Evolutionary conservation across 1,139 yeast genomes (phyloP).

Genomic region (Lodderomyces jiufengensis): DNA sequence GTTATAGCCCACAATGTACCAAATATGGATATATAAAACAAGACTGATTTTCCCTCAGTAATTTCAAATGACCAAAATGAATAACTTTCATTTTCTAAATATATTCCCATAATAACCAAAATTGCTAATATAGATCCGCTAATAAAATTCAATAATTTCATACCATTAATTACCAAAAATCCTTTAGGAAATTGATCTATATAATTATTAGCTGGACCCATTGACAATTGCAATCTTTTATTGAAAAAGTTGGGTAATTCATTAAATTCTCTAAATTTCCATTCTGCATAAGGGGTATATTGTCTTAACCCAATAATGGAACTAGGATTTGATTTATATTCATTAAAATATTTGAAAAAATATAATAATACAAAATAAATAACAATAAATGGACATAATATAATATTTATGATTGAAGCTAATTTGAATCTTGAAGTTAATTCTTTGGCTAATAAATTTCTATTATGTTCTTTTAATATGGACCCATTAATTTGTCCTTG

Average conservation of each 20-base stretch:
- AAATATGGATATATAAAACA: conserved; percentile 82
- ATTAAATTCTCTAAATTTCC: conserved; percentile 92
- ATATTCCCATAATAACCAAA: conserved; percentile 74
- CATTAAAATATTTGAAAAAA: conserved; percentile 89
- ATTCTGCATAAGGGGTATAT: conserved; percentile 90
- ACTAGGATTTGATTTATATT: conserved; percentile 85
- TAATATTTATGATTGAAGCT: conserved; percentile 80
- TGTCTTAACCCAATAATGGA: conserved; percentile 75
- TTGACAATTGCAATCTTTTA: conserved; percentile 71
- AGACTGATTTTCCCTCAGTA: conserved; percentile 71
- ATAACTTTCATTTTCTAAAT: conserved; percentile 74
- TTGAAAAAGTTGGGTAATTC: conserved; percentile 87
- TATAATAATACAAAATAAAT: conserved; percentile 76
- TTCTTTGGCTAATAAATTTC: conserved; percentile 66
- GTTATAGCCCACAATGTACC: conserved; percentile 82
- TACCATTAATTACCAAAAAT: conserved; percentile 47
- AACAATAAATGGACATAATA: conserved; percentile 83
- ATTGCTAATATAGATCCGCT: conserved; percentile 90
- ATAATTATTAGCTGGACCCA: conserved; percentile 75
- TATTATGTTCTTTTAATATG: conserved; percentile 68
- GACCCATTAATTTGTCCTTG: conserved; percentile 79
- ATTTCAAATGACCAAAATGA: conserved; percentile 87
- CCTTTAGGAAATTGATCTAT: conserved; percentile 92
- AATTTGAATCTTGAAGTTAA: conserved; percentile 74
- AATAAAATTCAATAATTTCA: conserved; percentile 67